Percentiles rank a stretch among this genome's conserved stretches.
Evolutionary conservation across 176 grass and related monocot genomes (phyloP).

Genomic region (Eleusine coracana): DNA sequence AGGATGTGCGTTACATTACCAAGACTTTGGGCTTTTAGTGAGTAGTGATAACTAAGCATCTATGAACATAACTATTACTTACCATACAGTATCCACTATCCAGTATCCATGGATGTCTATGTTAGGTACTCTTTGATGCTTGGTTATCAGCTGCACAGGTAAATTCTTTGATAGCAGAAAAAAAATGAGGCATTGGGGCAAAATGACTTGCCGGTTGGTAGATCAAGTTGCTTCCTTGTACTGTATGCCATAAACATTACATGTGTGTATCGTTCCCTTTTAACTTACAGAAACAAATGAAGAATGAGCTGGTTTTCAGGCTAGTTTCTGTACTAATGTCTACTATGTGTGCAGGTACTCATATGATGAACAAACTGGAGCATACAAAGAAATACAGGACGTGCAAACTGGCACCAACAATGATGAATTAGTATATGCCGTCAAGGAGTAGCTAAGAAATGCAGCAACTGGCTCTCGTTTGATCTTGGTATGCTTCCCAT

Average conservation of each 20-base stretch:
- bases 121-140: constrained; percentile 3
- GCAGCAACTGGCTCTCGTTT: not conserved
- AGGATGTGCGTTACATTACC: too few relatives aligned
- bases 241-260: not conserved
- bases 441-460: constrained; percentile 29
- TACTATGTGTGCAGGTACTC: constrained; percentile 62
- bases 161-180: not conserved
- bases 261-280: not conserved
- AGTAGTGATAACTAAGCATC: not conserved
- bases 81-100: not conserved
- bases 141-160: not conserved
- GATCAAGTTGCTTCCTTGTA: not conserved
- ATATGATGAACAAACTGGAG: constrained; percentile 70
- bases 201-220: not conserved
- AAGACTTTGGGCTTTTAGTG: not conserved
- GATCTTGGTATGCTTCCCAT: not conserved
- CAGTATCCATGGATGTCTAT: not conserved
- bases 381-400: constrained; percentile 67
- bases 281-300: not conserved
- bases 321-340: constrained; percentile 8
- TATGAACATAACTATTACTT: not conserved
- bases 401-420: constrained; percentile 50
- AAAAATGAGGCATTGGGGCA: not conserved
- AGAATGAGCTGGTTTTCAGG: not conserved
- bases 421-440: constrained; percentile 42